These are phyloP conservation scores for Paracorniculantispora psalliotae DNA, from an alignment of 2,329 filamentous ascomycete genomes.

Conservation along the genomic window DNA sequence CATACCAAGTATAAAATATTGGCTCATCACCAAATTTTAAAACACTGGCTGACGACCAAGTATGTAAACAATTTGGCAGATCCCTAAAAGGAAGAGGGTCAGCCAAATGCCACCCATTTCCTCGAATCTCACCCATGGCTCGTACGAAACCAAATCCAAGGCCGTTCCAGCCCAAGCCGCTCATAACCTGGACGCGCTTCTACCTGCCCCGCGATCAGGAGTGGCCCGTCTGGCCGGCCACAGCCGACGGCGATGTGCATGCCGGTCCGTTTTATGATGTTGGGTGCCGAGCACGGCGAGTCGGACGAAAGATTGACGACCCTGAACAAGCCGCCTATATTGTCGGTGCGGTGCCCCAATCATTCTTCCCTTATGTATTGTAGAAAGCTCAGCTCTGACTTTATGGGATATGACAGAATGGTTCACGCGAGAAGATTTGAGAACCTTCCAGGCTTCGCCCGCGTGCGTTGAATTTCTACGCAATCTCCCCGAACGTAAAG, in stretches of 20 bases:
- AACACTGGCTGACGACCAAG: too few relatives aligned
- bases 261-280: slow-evolving; percentile 19
- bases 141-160: background rate
- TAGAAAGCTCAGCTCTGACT: too few relatives aligned
- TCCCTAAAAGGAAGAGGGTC: too few relatives aligned
- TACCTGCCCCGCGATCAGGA: slow-evolving; percentile 18
- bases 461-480: slow-evolving; percentile 18
- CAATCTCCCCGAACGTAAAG: slow-evolving; percentile 12
- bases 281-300: too few relatives aligned
- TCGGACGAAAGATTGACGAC: slow-evolving; percentile 18
- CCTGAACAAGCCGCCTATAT: slow-evolving; percentile 20
- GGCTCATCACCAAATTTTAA: too few relatives aligned
- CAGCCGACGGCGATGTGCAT: slow-evolving; percentile 11
- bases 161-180: background rate
- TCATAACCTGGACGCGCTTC: slow-evolving; percentile 20
- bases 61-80: too few relatives aligned
- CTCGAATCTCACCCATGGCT: too few relatives aligned
- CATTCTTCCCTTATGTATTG: too few relatives aligned
- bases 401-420: too few relatives aligned
- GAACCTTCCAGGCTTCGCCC: slow-evolving; percentile 18
- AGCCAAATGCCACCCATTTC: too few relatives aligned
- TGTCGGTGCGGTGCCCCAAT: slow-evolving; percentile 9
- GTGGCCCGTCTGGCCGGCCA: slow-evolving; percentile 18
- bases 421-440: slow-evolving; percentile 13
- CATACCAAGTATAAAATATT: too few relatives aligned